Base-by-base conservation (phyloP, 192 early-diverging fungal genomes). In the Coemansia guatemalensis region DNA sequence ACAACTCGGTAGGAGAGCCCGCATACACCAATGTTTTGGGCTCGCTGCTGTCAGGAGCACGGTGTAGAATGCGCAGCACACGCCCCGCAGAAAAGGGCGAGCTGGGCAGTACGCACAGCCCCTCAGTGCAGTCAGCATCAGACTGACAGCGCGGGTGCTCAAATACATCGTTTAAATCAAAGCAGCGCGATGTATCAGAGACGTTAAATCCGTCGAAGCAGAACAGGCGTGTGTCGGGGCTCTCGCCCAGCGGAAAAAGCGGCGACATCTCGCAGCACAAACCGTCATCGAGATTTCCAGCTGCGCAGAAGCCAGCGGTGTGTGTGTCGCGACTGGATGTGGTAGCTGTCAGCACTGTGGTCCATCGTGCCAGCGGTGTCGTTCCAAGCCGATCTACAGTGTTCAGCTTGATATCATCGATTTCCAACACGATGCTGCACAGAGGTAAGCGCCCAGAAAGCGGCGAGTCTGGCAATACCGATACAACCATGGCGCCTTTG, bases 221-320 rank as follows among this genome's bases (percentile, higher is more conserved):
- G 11, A 72, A 69, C 17, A 78, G 55, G 20, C 53, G 48, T 14
- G n/a, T n/a, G 39, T 78, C 75, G 26, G 75, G 75, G 54, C 75
- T 78, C 55, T 72, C 69, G 49, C 75, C 75, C 53, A 78, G 58
- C 30, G 75, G 75, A 33, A 57, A 68, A 58, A 20, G 53, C 0
- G 55, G 33, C 25, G 75, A 65, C 66, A 78, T 78, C 47, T 78
- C 75, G 62, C 75, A 78, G 65, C 75, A 78, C 48, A 78, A 58
- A 12, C 75, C 75, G 25, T 78, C 75, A 35, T 78, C 75, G 11
- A 62, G 44, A 11, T 78, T 72, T 12, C 65, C 69, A 12, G 20
- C 47, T 26, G 41, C 75, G 24, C 75, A 78, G 52, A 62, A 78
- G 47, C 75, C 75, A 3, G 41, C 39, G 0, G 2, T 32, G 6